Conservation (phyloP, 2,329 filamentous ascomycete species). For the Erysiphe pulchra region DNA sequence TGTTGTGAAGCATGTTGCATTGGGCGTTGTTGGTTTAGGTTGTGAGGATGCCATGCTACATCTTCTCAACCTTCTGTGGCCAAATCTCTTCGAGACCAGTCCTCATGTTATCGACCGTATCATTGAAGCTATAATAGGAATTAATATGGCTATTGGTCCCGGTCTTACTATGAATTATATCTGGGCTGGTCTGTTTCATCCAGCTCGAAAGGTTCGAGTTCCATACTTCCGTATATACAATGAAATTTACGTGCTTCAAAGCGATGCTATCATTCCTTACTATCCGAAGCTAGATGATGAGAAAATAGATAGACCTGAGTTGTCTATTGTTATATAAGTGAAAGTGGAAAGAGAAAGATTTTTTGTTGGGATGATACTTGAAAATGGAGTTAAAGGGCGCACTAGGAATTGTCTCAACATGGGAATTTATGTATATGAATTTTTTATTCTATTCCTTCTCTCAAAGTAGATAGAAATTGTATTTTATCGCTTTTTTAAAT, state of each 20-base stretch:
- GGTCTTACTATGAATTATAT: conserved; percentile 94
- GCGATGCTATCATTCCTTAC: conserved; percentile 88
- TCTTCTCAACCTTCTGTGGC: conserved; percentile 82
- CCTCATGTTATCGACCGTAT: conserved; percentile 97
- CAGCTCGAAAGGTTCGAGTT: conserved; percentile 74
- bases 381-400: no score
- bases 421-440: no score
- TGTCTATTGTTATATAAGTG: conserved; percentile 52
- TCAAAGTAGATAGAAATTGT: no score
- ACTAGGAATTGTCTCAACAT: no score
- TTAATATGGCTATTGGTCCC: conserved; percentile 77
- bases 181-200: conserved; percentile 93
- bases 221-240: conserved; percentile 97
- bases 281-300: conserved; percentile 75
- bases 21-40: conserved; percentile 90
- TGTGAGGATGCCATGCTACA: conserved; percentile 98
- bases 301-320: conserved; percentile 49
- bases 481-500: no score
- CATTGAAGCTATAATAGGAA: conserved; percentile 88
- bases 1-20: conserved; percentile 91
- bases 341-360: no score
- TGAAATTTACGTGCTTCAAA: conserved; percentile 79
- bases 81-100: conserved; percentile 92
- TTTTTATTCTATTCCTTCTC: no score
- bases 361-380: no score